phyloP scores from a whole-genome alignment of 495 filamentous ascomycete species.

The Daldinia decipiens region DNA sequence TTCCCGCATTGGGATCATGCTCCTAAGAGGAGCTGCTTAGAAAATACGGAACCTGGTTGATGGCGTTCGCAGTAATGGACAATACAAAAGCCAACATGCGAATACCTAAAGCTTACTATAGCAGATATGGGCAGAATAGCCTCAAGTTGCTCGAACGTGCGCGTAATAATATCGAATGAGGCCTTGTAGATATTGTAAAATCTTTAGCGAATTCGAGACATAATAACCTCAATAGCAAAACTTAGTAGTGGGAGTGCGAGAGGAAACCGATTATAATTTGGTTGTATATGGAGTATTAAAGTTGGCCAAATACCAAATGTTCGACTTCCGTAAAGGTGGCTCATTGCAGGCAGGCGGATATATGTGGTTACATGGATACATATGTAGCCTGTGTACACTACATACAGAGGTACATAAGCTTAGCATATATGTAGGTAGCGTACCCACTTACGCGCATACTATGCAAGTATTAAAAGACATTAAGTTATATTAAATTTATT shows the following conservation, averaged over 20 bases:
- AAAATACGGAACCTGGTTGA: neutral
- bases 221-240: neutral
- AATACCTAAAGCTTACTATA: slow-evolving; percentile 14
- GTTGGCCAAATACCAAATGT: neutral
- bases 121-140: neutral
- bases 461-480: too few relatives aligned
- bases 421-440: neutral
- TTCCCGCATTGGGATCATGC: slow-evolving; percentile 58
- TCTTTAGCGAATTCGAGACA: neutral
- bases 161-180: neutral
- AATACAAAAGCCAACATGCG: slow-evolving; percentile 9
- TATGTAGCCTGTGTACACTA: neutral
- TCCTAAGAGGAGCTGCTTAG: slow-evolving; percentile 38
- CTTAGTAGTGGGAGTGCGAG: neutral
- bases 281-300: neutral
- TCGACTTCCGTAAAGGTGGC: slow-evolving; percentile 6
- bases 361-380: neutral
- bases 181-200: slow-evolving; percentile 2
- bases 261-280: slow-evolving; percentile 2
- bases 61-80: slow-evolving; percentile 5
- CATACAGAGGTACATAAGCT: too few relatives aligned
- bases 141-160: neutral
- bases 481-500: too few relatives aligned
- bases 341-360: slow-evolving; percentile 1
- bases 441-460: neutral